Percentiles rank a stretch among this genome's conserved stretches.
Evolutionary conservation across 768 basidiomycete genomes (phyloP).

Genomic region (Saitozyma podzolica): DNA sequence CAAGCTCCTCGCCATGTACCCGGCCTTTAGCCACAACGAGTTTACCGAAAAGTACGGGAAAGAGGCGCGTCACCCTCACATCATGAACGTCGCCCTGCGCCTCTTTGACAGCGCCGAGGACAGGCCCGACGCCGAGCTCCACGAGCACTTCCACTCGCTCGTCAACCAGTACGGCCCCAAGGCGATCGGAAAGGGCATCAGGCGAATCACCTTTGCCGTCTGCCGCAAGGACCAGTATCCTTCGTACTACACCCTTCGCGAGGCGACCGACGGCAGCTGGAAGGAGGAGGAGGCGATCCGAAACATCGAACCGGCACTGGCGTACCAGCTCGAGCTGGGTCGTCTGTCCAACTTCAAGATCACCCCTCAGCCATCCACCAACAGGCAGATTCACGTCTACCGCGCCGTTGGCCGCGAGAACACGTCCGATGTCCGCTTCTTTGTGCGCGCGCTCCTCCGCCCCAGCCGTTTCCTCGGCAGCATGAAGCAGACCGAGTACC

Average conservation of each 20-base stretch:
- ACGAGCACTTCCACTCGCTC: slow-evolving; percentile 65
- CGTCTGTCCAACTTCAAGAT: slow-evolving; percentile 96
- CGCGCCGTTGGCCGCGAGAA: slow-evolving; percentile 93
- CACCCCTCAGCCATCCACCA: slow-evolving; percentile 92
- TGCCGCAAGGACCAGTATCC: slow-evolving; percentile 91
- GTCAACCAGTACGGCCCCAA: slow-evolving; percentile 67
- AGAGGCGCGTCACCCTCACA: slow-evolving; percentile 77
- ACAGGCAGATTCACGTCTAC: slow-evolving; percentile 97
- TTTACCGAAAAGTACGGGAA: slow-evolving; percentile 73
- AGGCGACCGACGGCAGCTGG: slow-evolving; percentile 65
- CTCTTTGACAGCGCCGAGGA: slow-evolving; percentile 73
- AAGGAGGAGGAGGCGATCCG: slow-evolving; percentile 93
- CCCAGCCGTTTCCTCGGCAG: slow-evolving; percentile 88
- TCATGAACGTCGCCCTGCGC: slow-evolving; percentile 89
- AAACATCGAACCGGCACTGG: slow-evolving; percentile 96
- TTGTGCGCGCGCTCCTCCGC: slow-evolving; percentile 91
- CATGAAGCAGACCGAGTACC: slow-evolving; percentile 95
- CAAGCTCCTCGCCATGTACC: slow-evolving; percentile 71
- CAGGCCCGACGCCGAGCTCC: slow-evolving; percentile 75
- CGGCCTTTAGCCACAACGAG: slow-evolving; percentile 69
- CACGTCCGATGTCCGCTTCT: slow-evolving; percentile 96
- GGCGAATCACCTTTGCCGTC: slow-evolving; percentile 86
- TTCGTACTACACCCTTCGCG: slow-evolving; percentile 87
- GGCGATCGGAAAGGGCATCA: slow-evolving; percentile 74
- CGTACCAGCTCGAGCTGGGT: slow-evolving; percentile 95